Conservation (phyloP, 2,329 filamentous ascomycete genomes). For the Xylaria sp. region DNA sequence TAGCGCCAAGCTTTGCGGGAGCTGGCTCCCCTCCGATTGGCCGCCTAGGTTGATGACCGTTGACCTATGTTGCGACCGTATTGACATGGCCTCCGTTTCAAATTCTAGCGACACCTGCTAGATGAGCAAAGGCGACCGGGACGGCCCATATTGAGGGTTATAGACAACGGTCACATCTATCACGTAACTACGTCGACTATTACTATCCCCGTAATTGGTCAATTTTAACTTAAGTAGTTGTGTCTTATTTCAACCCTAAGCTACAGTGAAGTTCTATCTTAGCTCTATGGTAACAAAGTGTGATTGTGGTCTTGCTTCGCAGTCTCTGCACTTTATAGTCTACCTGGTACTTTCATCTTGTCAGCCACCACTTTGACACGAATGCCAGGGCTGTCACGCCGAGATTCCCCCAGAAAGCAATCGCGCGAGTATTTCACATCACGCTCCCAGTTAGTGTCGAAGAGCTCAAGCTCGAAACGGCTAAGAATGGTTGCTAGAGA, state of each 20-base stretch:
- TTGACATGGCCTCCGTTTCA: neutral
- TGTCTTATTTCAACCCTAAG: neutral
- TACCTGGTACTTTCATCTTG: neutral
- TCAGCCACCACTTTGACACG: neutral
- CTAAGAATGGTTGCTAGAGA: neutral
- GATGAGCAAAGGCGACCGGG: neutral
- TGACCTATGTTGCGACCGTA: neutral
- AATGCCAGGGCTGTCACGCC: neutral
- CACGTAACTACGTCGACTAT: too few relatives aligned
- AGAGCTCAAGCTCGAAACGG: constrained; percentile 6
- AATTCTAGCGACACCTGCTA: neutral
- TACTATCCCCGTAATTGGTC: too few relatives aligned
- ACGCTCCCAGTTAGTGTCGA: constrained; percentile 8
- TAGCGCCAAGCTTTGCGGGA: neutral
- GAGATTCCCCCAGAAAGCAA: constrained; percentile 3
- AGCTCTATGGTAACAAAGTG: neutral
- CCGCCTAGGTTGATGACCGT: neutral
- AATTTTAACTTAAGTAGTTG: too few relatives aligned
- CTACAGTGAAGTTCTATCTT: neutral
- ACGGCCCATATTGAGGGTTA: neutral
- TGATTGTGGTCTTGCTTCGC: neutral
- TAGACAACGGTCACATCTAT: too few relatives aligned
- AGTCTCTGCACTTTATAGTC: neutral
- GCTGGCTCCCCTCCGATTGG: neutral
- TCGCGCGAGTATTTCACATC: constrained; percentile 3